These are phyloP conservation scores for Crinitomyces ghanaensis DNA, from an alignment of 805 yeast genomes.

Conservation along the genomic window DNA sequence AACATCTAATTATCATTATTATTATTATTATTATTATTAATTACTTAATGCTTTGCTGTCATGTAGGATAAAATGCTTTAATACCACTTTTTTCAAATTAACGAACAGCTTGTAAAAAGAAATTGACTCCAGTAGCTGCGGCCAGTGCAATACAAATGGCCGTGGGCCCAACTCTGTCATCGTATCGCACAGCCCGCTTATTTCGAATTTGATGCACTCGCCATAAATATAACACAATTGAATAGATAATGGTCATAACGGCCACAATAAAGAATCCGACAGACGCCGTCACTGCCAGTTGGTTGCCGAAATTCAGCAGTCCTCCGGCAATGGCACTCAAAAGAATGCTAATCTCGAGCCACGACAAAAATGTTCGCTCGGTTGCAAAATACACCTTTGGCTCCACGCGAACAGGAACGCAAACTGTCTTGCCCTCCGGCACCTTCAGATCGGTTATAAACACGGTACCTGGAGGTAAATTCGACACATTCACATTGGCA, in stretches of 20 bases:
- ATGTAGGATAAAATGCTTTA: neutral
- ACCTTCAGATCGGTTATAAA: slow-evolving; percentile 50
- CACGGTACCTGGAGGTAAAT: slow-evolving; percentile 53
- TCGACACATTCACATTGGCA: slow-evolving; percentile 38
- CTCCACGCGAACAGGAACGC: slow-evolving; percentile 92
- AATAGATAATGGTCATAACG: slow-evolving; percentile 56
- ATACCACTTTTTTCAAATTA: too few relatives aligned
- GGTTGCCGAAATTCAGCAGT: slow-evolving; percentile 72
- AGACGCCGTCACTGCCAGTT: slow-evolving; percentile 65
- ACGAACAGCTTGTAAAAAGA: slow-evolving; percentile 24
- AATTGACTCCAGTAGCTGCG: slow-evolving; percentile 43
- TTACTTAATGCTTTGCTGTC: neutral
- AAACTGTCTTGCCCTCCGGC: slow-evolving; percentile 81
- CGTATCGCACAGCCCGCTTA: slow-evolving; percentile 74
- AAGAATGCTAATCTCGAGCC: slow-evolving; percentile 86
- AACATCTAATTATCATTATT: neutral
- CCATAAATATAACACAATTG: slow-evolving; percentile 64
- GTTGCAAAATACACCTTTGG: slow-evolving; percentile 99
- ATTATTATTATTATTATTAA: neutral
- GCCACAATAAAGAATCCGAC: slow-evolving; percentile 81
- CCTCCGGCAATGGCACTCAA: slow-evolving; percentile 85
- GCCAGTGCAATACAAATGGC: slow-evolving; percentile 67
- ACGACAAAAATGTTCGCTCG: slow-evolving; percentile 85
- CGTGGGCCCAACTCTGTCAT: slow-evolving; percentile 80
- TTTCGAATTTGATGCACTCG: slow-evolving; percentile 74